Evolutionary conservation across 164 flowering plant species (phyloP).

Genomic region (Magnolia sinica): DNA sequence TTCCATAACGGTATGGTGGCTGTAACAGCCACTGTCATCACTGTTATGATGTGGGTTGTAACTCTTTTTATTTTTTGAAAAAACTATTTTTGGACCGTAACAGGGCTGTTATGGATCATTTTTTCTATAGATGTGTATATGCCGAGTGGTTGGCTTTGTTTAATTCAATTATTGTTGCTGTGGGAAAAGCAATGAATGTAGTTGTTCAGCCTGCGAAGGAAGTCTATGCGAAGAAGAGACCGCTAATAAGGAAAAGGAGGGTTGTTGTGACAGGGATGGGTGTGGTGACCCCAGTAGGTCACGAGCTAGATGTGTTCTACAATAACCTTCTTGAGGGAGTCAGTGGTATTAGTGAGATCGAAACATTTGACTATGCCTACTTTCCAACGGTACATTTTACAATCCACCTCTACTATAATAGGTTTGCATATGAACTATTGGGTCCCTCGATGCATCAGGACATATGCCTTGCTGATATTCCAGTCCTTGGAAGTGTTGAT

Average conservation of each 20-base stretch:
- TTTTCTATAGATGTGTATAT: not conserved
- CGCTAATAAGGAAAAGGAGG: conserved; percentile 65
- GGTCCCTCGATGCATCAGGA: too few species aligned
- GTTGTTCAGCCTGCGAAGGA: conserved; percentile 63
- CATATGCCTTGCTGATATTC: not conserved
- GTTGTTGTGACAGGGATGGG: conserved; percentile 98
- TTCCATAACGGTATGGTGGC: too few species aligned
- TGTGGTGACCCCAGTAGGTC: conserved; percentile 82
- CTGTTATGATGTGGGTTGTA: too few species aligned
- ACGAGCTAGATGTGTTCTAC: conserved; percentile 80
- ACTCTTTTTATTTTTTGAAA: too few species aligned
- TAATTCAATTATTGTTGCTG: not conserved
- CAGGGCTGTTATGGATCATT: too few species aligned
- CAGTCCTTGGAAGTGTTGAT: not conserved
- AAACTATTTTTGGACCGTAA: too few species aligned
- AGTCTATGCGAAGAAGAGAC: conserved; percentile 52
- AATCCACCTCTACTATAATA: conserved; percentile 4
- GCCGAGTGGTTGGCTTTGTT: not conserved
- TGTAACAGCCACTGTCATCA: too few species aligned
- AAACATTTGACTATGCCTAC: conserved; percentile 81
- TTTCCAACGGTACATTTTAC: conserved; percentile 69
- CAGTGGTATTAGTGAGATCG: conserved; percentile 92
- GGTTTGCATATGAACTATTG: not conserved
- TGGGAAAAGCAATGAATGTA: conserved; percentile 66
- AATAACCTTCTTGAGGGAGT: conserved; percentile 90